Evolutionary conservation across 1,139 yeast genomes (phyloP).

Genomic region (Diutina ranongensis): DNA sequence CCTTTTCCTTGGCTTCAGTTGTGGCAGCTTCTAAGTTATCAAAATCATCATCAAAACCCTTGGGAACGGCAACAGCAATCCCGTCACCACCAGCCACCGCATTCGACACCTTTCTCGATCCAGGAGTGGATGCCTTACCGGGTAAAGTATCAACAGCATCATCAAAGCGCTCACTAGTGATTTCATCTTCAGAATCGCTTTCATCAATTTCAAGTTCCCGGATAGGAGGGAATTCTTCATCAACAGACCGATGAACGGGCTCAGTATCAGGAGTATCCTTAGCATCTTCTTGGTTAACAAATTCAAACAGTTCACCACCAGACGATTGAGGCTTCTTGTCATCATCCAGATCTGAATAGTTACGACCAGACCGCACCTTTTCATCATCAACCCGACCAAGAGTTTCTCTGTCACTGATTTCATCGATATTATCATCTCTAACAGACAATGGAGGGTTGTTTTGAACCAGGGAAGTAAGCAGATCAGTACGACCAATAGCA

Average conservation of each 20-base stretch:
- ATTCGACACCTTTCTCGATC: neutral
- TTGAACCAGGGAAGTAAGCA: conserved; percentile 82
- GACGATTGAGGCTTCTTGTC: conserved; percentile 12
- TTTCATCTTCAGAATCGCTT: conserved; percentile 28
- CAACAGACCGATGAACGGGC: conserved; percentile 4
- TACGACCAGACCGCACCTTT: neutral
- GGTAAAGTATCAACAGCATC: conserved; percentile 22
- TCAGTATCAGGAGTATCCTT: conserved; percentile 10
- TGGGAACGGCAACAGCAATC: conserved; percentile 8
- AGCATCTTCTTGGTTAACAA: conserved; percentile 40
- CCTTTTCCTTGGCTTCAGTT: neutral
- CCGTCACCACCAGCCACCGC: neutral
- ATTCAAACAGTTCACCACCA: conserved; percentile 40
- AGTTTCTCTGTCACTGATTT: conserved; percentile 50
- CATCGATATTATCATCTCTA: conserved; percentile 58
- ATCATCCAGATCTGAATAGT: neutral
- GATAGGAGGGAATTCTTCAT: conserved; percentile 61
- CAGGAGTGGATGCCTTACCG: neutral
- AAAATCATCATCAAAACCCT: conserved; percentile 19
- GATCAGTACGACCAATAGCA: conserved; percentile 48
- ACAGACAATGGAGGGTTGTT: conserved; percentile 88
- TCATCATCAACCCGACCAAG: conserved; percentile 20
- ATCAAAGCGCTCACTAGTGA: conserved; percentile 23
- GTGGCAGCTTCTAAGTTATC: conserved; percentile 2
- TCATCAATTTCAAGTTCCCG: conserved; percentile 22